Evolutionary conservation across 129 eudicot species (phyloP), one percentile per base, ranked within the genome.

Genomic region (Flaveria robusta): DNA sequence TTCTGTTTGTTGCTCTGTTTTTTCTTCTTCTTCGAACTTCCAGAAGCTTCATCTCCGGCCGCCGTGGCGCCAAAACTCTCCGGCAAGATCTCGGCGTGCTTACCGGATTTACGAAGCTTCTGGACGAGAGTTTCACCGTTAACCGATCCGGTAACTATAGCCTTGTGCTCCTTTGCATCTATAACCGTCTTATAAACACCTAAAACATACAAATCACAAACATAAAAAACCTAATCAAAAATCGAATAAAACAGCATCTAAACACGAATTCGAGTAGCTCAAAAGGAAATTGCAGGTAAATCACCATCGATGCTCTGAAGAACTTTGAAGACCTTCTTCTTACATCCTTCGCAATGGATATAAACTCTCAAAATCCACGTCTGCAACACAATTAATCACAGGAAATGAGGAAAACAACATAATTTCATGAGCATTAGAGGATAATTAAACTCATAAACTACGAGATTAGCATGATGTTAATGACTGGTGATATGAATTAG

Each of bases 281-380:
- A 41, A 41, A 22, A 43, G 55, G 49, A 39, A 41, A 64, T 22
- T 43, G 39, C 18, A n/a, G 13, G 47, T 14, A 34, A 69, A 39
- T 54, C 34, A 93, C 97, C 98, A 66, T 88, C 96, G 49, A 90
- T 85, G 77, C 79, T 83, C 49, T 86, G 95, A 20, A 93, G 96
- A 62, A 90, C 86, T 85, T 90, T 93, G 85, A 75, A 90, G 5
- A 93, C 98, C 87, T 88, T 93, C 86, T 88, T 93, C 87, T 83
- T 85, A 84, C 96, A 93, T 37, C 98, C 98, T 83, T 80, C 96
- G 56, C 97, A 93, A 47, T 92, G 92, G 67, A 92, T 92, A 6
- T 83, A 85, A 77, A 86, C 96, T 83, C 78, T 93, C 82, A 90
- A 82, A 12, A 75, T 66, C 90, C 94, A 92, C 68, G 92, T 90